A percentile compares a stretch with the other conserved stretches of the same genome.
Conservation (phyloP, 768 basidiomycete species). For the Postia placenta region DNA sequence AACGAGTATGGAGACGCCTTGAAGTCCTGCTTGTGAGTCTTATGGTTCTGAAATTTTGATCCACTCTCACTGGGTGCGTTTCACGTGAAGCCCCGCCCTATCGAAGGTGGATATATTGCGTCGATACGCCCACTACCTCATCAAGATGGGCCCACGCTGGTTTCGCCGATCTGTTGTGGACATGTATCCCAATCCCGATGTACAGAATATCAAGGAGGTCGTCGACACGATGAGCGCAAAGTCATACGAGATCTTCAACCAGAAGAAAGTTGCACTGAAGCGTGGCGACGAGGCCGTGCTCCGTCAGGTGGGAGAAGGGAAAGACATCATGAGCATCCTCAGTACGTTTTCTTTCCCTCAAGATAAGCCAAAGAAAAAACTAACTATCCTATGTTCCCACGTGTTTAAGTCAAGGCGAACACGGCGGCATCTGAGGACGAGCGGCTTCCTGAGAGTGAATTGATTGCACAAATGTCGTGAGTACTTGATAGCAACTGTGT, state of each 20-base stretch:
- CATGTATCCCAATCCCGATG: constrained; percentile 4
- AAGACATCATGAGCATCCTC: constrained; percentile 16
- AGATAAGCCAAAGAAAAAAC: too few relatives aligned
- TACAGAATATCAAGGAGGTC: constrained; percentile 9
- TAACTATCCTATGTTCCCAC: background rate
- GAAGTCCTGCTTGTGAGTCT: background rate
- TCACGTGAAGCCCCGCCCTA: too few relatives aligned
- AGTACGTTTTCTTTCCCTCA: constrained; percentile 3
- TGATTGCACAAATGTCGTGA: constrained; percentile 10
- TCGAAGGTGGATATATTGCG: too few relatives aligned
- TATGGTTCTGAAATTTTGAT: too few relatives aligned
- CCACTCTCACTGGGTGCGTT: too few relatives aligned
- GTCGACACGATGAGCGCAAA: constrained; percentile 7
- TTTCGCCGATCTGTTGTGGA: constrained; percentile 7
- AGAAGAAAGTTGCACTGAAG: constrained; percentile 14
- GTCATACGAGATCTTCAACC: constrained; percentile 10
- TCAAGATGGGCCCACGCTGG: background rate
- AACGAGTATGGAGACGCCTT: background rate
- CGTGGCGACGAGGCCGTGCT: constrained; percentile 10
- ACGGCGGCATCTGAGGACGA: constrained; percentile 4
- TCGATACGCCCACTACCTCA: background rate
- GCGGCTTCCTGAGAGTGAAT: constrained; percentile 7
- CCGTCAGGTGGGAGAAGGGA: constrained; percentile 13
- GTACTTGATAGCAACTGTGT: background rate
- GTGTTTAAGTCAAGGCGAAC: constrained; percentile 12